A percentile compares a stretch with the other conserved stretches of the same genome.
phyloP scores from a whole-genome alignment of 208 protist species.

The Leishmania gerbilli region DNA sequence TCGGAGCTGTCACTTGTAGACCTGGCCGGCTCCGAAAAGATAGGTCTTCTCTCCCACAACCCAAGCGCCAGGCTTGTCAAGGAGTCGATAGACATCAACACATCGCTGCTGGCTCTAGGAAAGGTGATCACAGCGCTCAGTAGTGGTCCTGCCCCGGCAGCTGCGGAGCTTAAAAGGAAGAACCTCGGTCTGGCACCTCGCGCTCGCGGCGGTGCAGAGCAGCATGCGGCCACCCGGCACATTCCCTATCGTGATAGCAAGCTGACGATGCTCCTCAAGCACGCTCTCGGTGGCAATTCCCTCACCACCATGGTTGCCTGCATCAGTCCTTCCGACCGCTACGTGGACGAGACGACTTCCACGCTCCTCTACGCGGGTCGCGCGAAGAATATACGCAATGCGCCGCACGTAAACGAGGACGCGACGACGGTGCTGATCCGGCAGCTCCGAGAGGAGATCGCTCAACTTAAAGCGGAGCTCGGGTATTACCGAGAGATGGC shows the following conservation, averaged over 20 bases:
- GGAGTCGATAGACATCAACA: slow-evolving; percentile 94
- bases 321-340: slow-evolving; percentile 79
- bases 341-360: slow-evolving; percentile 88
- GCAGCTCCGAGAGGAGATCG: slow-evolving; percentile 72
- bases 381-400: slow-evolving; percentile 89
- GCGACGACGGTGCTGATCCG: slow-evolving; percentile 64
- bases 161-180: background rate
- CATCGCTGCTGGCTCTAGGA: slow-evolving; percentile 86
- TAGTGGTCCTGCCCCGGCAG: slow-evolving; percentile 5
- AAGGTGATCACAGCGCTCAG: slow-evolving; percentile 92
- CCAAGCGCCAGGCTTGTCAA: slow-evolving; percentile 58
- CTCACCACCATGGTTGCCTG: slow-evolving; percentile 93
- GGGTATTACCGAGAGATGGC: slow-evolving; percentile 67
- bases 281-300: slow-evolving; percentile 90
- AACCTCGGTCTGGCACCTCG: background rate
- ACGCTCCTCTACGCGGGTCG: slow-evolving; percentile 91
- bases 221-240: slow-evolving; percentile 31
- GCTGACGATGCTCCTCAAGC: slow-evolving; percentile 87
- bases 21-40: slow-evolving; percentile 91
- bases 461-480: slow-evolving; percentile 80
- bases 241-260: slow-evolving; percentile 93
- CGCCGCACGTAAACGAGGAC: slow-evolving; percentile 85
- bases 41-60: slow-evolving; percentile 52
- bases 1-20: slow-evolving; percentile 91
- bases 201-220: background rate